Evolutionary conservation across 257 asterid species (phyloP).

Genomic region (Perilla frutescens): DNA sequence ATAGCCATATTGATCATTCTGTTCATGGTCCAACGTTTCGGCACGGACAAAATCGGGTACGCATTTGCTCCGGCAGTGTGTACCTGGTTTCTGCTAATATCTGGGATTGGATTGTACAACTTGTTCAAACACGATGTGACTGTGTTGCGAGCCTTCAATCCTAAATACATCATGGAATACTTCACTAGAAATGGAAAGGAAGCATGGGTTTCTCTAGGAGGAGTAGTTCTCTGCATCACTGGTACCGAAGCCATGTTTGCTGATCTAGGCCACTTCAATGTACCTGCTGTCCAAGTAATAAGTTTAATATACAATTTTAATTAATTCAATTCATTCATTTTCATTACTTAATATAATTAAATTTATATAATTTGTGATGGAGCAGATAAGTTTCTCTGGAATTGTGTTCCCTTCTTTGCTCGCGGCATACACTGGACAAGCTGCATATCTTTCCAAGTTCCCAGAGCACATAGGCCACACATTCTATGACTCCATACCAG

Average conservation of each 20-base stretch:
- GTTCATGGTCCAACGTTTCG: conserved; percentile 66
- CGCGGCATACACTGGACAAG: conserved; percentile 67
- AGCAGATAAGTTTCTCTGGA: conserved; percentile 67
- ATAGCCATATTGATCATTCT: conserved; percentile 56
- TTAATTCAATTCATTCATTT: too few relatives aligned
- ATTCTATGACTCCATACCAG: conserved; percentile 64
- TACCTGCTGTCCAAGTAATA: conserved; percentile 70
- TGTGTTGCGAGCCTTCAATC: conserved; percentile 64
- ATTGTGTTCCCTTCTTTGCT: conserved; percentile 62
- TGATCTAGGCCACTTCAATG: conserved; percentile 77
- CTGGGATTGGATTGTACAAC: conserved; percentile 63
- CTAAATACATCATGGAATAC: conserved; percentile 58
- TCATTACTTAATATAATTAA: too few relatives aligned
- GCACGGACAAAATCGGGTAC: conserved; percentile 78
- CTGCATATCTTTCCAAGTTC: conserved; percentile 63
- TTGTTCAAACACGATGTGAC: conserved; percentile 48
- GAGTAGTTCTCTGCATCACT: conserved; percentile 70
- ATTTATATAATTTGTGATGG: too few relatives aligned
- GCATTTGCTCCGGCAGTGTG: conserved; percentile 67
- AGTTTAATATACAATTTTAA: background rate
- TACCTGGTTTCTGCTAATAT: conserved; percentile 59
- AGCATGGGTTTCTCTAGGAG: conserved; percentile 80
- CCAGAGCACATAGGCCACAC: conserved; percentile 46
- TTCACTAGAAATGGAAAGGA: conserved; percentile 59
- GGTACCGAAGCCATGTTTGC: conserved; percentile 93